Percentiles rank a stretch among this genome's conserved stretches.
phyloP scores from a whole-genome alignment of 2,329 filamentous ascomycete species.

The Exserohilum turcica region DNA sequence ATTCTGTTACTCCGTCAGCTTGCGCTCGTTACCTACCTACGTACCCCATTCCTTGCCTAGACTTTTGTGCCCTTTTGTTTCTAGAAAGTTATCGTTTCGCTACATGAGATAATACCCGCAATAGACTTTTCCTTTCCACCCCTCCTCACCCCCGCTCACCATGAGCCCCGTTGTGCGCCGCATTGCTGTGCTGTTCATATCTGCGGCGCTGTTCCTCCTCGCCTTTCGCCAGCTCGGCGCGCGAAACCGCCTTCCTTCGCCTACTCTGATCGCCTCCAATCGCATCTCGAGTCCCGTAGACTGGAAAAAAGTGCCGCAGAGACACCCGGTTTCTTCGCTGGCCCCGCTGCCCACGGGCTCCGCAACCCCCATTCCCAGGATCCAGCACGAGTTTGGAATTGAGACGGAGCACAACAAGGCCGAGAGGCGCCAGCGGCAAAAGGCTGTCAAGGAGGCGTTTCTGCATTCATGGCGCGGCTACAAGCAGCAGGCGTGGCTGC shows the following conservation, averaged over 20 bases:
- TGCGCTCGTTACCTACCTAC: no score
- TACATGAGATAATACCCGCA: constrained; percentile 2
- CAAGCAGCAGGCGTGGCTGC: constrained; percentile 58
- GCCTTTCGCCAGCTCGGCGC: constrained; percentile 38
- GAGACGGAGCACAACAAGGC: constrained; percentile 43
- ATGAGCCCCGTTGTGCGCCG: constrained; percentile 41
- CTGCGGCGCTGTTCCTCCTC: constrained; percentile 35
- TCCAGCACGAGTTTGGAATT: constrained; percentile 45
- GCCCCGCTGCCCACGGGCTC: constrained; percentile 40
- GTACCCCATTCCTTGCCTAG: no score
- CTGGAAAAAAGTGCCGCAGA: constrained; percentile 43
- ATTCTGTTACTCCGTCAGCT: neutral
- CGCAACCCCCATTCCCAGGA: constrained; percentile 39
- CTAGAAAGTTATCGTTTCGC: neutral
- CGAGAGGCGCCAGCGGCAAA: constrained; percentile 38
- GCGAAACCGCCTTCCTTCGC: constrained; percentile 23
- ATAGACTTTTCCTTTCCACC: constrained; percentile 1
- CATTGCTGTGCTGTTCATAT: constrained; percentile 34
- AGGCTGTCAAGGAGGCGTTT: constrained; percentile 46
- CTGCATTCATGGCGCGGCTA: constrained; percentile 56
- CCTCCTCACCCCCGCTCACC: constrained; percentile 5
- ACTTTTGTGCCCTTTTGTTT: neutral
- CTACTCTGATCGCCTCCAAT: constrained; percentile 31
- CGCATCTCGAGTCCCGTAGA: constrained; percentile 36
- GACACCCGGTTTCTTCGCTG: constrained; percentile 40